phyloP scores from a whole-genome alignment of 2,329 filamentous ascomycete genomes.

The Fusarium citri region DNA sequence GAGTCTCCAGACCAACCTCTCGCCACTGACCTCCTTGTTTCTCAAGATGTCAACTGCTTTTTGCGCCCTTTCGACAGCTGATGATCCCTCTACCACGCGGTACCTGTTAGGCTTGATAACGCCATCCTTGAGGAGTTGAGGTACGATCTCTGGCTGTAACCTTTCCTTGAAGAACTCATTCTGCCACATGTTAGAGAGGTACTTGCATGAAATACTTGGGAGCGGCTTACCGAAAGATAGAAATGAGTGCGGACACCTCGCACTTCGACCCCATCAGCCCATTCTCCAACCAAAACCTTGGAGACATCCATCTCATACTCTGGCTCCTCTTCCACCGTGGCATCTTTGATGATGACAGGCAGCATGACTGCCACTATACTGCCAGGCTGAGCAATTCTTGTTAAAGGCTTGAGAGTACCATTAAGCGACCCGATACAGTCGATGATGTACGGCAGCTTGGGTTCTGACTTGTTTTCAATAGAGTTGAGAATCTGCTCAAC shows the following conservation, averaged over 20 bases:
- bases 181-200: slow-evolving; percentile 47
- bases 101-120: slow-evolving; percentile 56
- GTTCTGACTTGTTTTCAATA: slow-evolving; percentile 7
- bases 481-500: slow-evolving; percentile 51
- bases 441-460: slow-evolving; percentile 59
- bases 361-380: slow-evolving; percentile 68
- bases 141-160: slow-evolving; percentile 66
- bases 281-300: slow-evolving; percentile 54
- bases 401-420: slow-evolving; percentile 61
- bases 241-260: slow-evolving; percentile 61
- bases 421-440: slow-evolving; percentile 67
- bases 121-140: slow-evolving; percentile 56
- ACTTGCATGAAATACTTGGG: not conserved
- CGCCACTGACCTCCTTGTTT: slow-evolving; percentile 54
- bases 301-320: slow-evolving; percentile 66
- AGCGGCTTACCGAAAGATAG: slow-evolving; percentile 44
- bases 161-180: slow-evolving; percentile 67
- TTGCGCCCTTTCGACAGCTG: slow-evolving; percentile 53
- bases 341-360: slow-evolving; percentile 67
- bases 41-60: slow-evolving; percentile 53
- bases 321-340: slow-evolving; percentile 59
- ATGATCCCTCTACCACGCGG: slow-evolving; percentile 55
- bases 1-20: slow-evolving; percentile 55
- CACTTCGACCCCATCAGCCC: slow-evolving; percentile 64
- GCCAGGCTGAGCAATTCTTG: slow-evolving; percentile 61